Conservation (phyloP, 805 yeast genomes). For the Ogataea parapolymorpha region DNA sequence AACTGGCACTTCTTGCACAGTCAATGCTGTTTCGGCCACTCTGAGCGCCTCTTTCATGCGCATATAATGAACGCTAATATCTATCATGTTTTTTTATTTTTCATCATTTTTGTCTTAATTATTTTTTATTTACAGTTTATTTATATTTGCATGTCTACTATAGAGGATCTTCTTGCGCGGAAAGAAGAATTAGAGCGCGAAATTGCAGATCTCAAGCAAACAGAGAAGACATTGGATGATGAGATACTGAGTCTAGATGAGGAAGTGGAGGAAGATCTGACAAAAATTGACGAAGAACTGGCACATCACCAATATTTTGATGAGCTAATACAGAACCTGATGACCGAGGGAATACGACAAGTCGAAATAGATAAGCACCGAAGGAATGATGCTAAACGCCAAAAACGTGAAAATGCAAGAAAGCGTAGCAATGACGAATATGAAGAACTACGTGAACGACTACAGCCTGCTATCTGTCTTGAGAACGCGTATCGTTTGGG, state of each 20-base stretch:
- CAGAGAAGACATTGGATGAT: neutral
- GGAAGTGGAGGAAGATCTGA: conserved; percentile 4
- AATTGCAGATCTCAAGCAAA: neutral
- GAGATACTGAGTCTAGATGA: conserved; percentile 3
- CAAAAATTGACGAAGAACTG: conserved; percentile 13
- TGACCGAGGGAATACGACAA: conserved; percentile 21
- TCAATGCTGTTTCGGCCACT: conserved; percentile 63
- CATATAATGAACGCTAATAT: conserved; percentile 23
- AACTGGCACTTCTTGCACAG: conserved; percentile 76
- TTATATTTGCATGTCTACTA: conserved; percentile 1
- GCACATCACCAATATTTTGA: conserved; percentile 32
- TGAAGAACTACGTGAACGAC: conserved; percentile 13
- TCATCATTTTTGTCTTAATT: neutral
- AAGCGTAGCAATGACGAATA: conserved; percentile 8
- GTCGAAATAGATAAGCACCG: conserved; percentile 13
- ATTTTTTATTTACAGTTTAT: conserved; percentile 1
- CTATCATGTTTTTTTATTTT: conserved; percentile 1
- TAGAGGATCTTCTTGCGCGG: conserved; percentile 2
- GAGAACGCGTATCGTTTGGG: conserved; percentile 48
- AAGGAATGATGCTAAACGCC: neutral
- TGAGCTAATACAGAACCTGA: conserved; percentile 23
- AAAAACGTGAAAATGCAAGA: conserved; percentile 4
- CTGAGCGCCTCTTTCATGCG: conserved; percentile 52
- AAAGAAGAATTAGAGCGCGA: conserved; percentile 1
- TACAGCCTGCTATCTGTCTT: conserved; percentile 34